Conservation (phyloP, 352 stramenopile species). For the Globisporangium alternatum region DNA sequence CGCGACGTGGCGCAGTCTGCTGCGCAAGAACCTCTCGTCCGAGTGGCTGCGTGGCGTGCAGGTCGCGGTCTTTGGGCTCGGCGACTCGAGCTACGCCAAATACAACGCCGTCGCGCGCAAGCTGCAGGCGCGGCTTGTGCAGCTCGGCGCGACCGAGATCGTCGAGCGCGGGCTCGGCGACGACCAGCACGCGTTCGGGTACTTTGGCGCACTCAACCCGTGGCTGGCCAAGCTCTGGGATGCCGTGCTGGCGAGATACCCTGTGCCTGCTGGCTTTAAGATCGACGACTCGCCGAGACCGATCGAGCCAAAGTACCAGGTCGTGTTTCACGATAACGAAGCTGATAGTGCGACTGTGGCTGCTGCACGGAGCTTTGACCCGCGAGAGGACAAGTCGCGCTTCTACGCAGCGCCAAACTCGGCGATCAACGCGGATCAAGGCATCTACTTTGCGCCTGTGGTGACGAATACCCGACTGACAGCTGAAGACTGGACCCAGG, state of each 20-base stretch:
- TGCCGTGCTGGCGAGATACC: constrained; percentile 43
- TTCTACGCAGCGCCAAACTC: constrained; percentile 64
- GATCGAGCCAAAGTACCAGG: constrained; percentile 44
- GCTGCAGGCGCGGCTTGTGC: constrained; percentile 79
- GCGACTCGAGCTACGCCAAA: constrained; percentile 92
- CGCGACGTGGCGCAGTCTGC: constrained; percentile 74
- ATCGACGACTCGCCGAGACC: constrained; percentile 67
- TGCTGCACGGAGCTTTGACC: constrained; percentile 21
- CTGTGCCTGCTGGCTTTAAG: constrained; percentile 45
- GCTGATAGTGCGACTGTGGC: not conserved
- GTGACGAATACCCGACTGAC: constrained; percentile 66
- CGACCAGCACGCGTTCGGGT: constrained; percentile 85
- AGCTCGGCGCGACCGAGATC: constrained; percentile 80
- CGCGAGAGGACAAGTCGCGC: constrained; percentile 29
- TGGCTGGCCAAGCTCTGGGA: constrained; percentile 79
- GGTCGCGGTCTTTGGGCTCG: constrained; percentile 90
- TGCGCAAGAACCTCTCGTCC: constrained; percentile 75
- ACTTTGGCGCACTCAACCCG: constrained; percentile 81
- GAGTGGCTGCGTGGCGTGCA: constrained; percentile 67
- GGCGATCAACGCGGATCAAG: constrained; percentile 35
- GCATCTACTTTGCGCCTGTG: constrained; percentile 52
- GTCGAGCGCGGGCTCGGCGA: constrained; percentile 80
- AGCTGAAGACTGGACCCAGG: constrained; percentile 68
- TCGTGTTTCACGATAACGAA: constrained; percentile 24
- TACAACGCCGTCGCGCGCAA: constrained; percentile 89